Base-by-base conservation (phyloP, 768 basidiomycete genomes). In the Psilocybe tampanensis region DNA sequence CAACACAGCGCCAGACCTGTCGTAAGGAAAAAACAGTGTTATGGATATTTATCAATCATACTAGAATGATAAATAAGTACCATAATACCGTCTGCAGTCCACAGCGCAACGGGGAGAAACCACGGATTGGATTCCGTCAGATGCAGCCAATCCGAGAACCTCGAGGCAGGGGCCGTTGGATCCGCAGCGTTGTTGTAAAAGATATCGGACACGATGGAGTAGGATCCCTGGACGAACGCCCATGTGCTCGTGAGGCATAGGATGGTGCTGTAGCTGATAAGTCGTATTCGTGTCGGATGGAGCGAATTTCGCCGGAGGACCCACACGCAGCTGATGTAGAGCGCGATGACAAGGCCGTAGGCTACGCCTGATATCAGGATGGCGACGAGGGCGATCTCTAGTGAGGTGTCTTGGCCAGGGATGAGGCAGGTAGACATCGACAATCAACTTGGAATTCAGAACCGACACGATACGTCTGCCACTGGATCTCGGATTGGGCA, bases 11-110 rank as follows among this genome's bases (percentile, higher is more conserved):
- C 53, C 53, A 54, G 18, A 21, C 33, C 53, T 54, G 9, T 21
- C 9, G 11, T 9, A 33, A n/a, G 2, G 11, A 17, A 5, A 29
- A 4, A 29, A 29, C 22, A 17, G 12, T 32, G n/a, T 34, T 18
- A 22, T 33, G 1, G 39, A 45, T 33, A 5, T 18, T 5, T 21
- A 26, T 9, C n/a, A 21, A 17, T 26, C 18, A 24, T 32, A 17
- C 19, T 29, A 29, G 15, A 24, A 54, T 4, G 11, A 47, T 23
- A 19, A 11, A 8, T 17, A 33, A 24, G 8, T 43, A 54, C 53
- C 53, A 54, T 22, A 36, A 47, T 33, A 13, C 42, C 53, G 33
- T 54, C 53, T 15, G 53, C 43, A 9, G 42, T 36, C 53, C 53
- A 54, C 3, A 44, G 19, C 9, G 47, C 29, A 2, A 48, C n/a